Base-by-base conservation (phyloP, 345 rosid genomes). In the Ceriops tagal region DNA sequence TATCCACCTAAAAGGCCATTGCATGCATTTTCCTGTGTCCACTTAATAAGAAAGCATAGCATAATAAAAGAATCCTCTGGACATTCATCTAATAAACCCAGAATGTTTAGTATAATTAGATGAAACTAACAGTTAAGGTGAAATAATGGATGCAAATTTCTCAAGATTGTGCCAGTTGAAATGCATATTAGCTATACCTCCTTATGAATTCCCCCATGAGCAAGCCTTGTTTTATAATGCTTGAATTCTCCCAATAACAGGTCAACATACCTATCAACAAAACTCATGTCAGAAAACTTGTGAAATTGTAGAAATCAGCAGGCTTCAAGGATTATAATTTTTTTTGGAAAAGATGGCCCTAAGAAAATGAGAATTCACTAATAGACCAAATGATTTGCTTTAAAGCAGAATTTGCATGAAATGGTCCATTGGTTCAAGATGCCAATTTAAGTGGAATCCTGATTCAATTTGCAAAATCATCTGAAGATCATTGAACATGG, bases 231-330 rank as follows among this genome's bases (percentile, higher is more conserved):
- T 84, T 84, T 86, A 69, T 92, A 96, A 83, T 87, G 91, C 81
- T 86, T 96, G 71, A 96, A 92, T 74, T 96, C 99, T 78, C 97
- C 99, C 80, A 96, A 77, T 82, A 96, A 74, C 71, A 96, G 80
- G 83, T 96, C 99, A 76, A 96, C 97, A 66, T 96, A 96, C 88
- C 98, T 96, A 74, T 61, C 30, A 78, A 67, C 24, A 63, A 20
- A 68, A 39, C 37, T 15, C 24, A 52, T 8, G 61, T 64, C 52
- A 64, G 60, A 22, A n/a, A 59, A 13, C 63, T 22, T 32, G 47
- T 43, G 49, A 61, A 39, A 46, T 55, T 64, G 32, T 19, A 55
- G 68, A 43, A 13, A 43, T 43, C 1, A 4, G 49, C 28, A 37
- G 11, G 32, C 32, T 57, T 47, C 28, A 51, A 22, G 52, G 7